Base-by-base conservation (phyloP, 169 alveolate genomes). In the Plasmodium fragile region DNA sequence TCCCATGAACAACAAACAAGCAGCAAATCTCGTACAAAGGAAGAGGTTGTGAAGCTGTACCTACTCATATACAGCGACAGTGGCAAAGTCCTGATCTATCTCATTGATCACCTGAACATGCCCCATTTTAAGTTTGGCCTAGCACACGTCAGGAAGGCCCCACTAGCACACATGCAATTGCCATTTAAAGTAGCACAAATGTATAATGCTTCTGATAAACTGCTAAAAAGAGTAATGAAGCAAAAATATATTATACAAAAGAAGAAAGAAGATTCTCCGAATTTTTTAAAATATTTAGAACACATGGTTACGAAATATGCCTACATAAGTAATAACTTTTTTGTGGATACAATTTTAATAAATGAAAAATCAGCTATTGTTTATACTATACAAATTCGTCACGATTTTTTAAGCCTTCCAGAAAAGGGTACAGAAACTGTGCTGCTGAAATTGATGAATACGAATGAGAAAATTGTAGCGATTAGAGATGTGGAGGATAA, bases 331-430 rank as follows among this genome's bases (percentile, higher is more conserved):
- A 80, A 22, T 69, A 69, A 91, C 53, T 70, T 81, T 69, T 91
- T 91, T 43, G 18, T 91, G 34, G 92, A 91, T 30, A 34, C 81
- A 49, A 22, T 91, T 91, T 52, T 69, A 32, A 16, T 91, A 34
- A 81, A 18, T 69, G 94, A 81, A 43, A 45, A 69, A 4, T 36
- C 28, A 4, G 94, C 92, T 32, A 36, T 16, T 18, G 41, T 91
- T 16, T 91, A 80, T 53, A 91, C 94, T 5, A 81, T 91, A 18
- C 94, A 91, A 70, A 91, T 91, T n/a, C 53, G 52, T 32, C 75
- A 81, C 45, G 79, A 91, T 7, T 32, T 81, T 69, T 91, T 91
- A 75, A 52, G 41, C 25, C 28, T 8, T 16, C 49, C n/a, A 32
- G 81, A 72, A 73, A 34, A 59, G 28, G 22, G 3, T 34, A 4